Evolutionary conservation across 202 grass and related monocot species (phyloP), one percentile per base, ranked within the genome.

Genomic region (Carex sylvatica): DNA sequence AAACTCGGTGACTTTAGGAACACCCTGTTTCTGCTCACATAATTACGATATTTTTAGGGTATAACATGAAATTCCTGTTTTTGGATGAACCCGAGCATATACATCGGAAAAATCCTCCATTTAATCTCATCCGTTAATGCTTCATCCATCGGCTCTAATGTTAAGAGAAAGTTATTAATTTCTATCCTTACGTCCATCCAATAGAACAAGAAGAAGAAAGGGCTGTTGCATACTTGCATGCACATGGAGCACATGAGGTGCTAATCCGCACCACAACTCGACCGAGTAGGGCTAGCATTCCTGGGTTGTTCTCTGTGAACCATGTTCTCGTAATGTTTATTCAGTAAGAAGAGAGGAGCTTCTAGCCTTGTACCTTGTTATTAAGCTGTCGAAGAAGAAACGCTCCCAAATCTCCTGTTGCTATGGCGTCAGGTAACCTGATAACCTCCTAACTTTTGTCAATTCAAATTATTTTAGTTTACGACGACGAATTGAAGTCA

Each of bases 341-440:
- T 52, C 2, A 77, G 28, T 36, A 1, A 56, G 73, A 77, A 58
- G 28, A 55, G 51, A 53, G 28, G 71, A 54, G 7, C 72, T 77
- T 58, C 15, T 54, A 58, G 11, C 73, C 26, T 77, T 58, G 8
- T 52, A 30, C 44, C 46, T 77, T 30, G 33, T 76, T 55, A 35
- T 76, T 12, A 33, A 35, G 73, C 73, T 56, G 15, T 77, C 52
- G 51, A 58, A 77, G 73, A 75, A 28, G 20, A 33, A 58, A 77
- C 24, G 15, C 73, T 58, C 73, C 26, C 12, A 77, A 55, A 58
- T 77, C 28, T 51, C 70, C 65, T 28, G 3, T 52, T 73, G 23
- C 73, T 28, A 77, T 77, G 73, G 73, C 73, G 73, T 77, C 73
- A 77, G 73, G 73, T 77, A 77, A 75, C 26, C 73, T 19, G 73